A percentile compares a stretch with the other conserved stretches of the same genome.
These are phyloP conservation scores for Peronospora destructor DNA, from an alignment of 352 stramenopile species.

Conservation along the genomic window DNA sequence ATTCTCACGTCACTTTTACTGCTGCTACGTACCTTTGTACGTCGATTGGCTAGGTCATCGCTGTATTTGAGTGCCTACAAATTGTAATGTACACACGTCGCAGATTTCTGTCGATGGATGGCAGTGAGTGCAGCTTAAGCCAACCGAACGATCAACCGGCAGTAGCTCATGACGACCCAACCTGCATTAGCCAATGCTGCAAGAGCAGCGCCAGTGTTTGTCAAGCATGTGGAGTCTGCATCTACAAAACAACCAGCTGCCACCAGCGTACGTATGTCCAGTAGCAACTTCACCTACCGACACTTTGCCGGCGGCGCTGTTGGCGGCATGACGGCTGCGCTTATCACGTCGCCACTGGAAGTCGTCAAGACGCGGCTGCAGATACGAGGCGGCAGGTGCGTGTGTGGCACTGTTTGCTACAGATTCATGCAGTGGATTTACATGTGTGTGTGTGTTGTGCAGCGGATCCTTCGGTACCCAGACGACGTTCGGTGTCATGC, in stretches of 20 bases:
- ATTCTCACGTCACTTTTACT: neutral
- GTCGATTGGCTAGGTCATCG: no score
- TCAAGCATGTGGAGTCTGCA: slow-evolving; percentile 1
- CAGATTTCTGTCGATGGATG: slow-evolving; percentile 30
- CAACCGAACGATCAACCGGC: slow-evolving; percentile 10
- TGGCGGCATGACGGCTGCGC: slow-evolving; percentile 71
- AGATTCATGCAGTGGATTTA: slow-evolving; percentile 6
- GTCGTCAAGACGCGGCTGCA: slow-evolving; percentile 84
- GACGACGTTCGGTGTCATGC: slow-evolving; percentile 78
- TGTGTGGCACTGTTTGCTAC: neutral
- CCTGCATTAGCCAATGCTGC: neutral
- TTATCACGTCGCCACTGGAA: slow-evolving; percentile 80
- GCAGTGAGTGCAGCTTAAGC: neutral
- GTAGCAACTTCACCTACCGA: slow-evolving; percentile 34
- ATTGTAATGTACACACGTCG: slow-evolving; percentile 19
- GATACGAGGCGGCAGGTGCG: slow-evolving; percentile 58
- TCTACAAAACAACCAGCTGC: slow-evolving; percentile 16
- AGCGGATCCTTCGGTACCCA: slow-evolving; percentile 46
- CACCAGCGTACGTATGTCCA: slow-evolving; percentile 31
- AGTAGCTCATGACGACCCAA: slow-evolving; percentile 13
- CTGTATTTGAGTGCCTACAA: slow-evolving; percentile 6
- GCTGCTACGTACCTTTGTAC: no score
- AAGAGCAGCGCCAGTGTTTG: neutral
- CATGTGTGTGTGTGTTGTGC: slow-evolving; percentile 5
- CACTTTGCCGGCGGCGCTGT: slow-evolving; percentile 74